These are phyloP conservation scores for Venturia pyrina DNA, from an alignment of 2,329 filamentous ascomycete species.

Conservation along the genomic window DNA sequence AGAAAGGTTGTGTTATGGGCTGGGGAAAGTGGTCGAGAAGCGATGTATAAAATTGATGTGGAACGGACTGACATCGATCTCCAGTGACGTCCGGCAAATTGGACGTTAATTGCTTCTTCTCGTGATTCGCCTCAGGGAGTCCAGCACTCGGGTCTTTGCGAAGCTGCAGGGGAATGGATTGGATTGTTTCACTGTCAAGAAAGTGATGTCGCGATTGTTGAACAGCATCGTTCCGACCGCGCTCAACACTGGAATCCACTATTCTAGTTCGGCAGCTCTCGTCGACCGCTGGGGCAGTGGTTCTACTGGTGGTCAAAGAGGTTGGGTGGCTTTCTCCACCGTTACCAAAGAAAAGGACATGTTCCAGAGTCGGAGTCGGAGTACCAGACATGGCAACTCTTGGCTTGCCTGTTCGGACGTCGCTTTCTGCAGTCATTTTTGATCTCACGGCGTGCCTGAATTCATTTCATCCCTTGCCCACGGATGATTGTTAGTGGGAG, in stretches of 20 bases:
- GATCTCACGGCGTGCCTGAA: neutral
- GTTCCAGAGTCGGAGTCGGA: neutral
- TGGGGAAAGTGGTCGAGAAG: neutral
- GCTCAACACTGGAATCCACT: neutral
- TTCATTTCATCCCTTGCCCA: neutral
- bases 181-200: neutral
- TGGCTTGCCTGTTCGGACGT: neutral
- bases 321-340: neutral
- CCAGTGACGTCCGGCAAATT: neutral
- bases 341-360: neutral
- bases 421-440: neutral
- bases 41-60: neutral
- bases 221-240: too few species aligned
- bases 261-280: neutral
- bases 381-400: neutral
- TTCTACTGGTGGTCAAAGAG: neutral
- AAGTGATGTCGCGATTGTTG: too few species aligned
- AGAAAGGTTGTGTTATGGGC: neutral
- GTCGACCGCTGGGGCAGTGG: neutral
- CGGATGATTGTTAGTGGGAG: neutral
- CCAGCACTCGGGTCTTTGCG: neutral
- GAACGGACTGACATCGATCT: neutral
- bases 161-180: neutral
- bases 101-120: neutral
- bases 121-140: neutral